Conservation (phyloP, 2,329 filamentous ascomycete species). For the Phialocephala sp. region DNA sequence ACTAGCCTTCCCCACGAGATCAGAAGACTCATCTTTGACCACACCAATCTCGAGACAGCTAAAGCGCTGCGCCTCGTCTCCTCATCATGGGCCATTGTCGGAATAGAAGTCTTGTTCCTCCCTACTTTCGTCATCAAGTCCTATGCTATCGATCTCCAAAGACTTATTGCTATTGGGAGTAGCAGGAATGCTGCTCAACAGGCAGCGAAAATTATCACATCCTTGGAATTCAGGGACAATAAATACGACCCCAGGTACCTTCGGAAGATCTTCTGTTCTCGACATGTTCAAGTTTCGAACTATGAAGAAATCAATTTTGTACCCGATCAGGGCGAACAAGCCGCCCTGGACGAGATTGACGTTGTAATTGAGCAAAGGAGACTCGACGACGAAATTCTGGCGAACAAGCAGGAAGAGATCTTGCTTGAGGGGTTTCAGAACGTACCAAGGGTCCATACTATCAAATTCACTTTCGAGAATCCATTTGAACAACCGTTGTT, state of each 20-base stretch:
- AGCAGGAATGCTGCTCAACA: constrained; percentile 13
- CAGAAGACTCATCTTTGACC: constrained; percentile 27
- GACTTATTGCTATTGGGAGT: constrained; percentile 23
- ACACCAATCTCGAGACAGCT: constrained; percentile 21
- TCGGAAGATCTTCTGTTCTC: constrained; percentile 25
- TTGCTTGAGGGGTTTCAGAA: constrained; percentile 16
- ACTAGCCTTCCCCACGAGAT: constrained; percentile 27
- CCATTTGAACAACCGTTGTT: constrained; percentile 25
- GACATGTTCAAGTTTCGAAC: constrained; percentile 21
- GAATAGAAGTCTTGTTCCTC: constrained; percentile 42
- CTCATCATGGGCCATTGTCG: constrained; percentile 25
- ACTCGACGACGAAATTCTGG: constrained; percentile 12
- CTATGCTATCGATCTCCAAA: constrained; percentile 49
- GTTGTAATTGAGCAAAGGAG: constrained; percentile 17
- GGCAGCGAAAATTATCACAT: constrained; percentile 25
- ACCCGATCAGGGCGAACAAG: constrained; percentile 21
- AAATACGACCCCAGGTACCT: constrained; percentile 28
- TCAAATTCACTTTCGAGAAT: constrained; percentile 22
- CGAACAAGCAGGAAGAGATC: neutral
- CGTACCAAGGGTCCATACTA: constrained; percentile 19
- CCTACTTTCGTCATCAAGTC: constrained; percentile 54
- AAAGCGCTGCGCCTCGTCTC: constrained; percentile 27
- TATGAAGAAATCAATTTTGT: constrained; percentile 25
- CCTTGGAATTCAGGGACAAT: constrained; percentile 23
- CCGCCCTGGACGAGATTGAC: constrained; percentile 30